Conservation (phyloP, 495 filamentous ascomycete species). For the Geopyxis carbonaria region DNA sequence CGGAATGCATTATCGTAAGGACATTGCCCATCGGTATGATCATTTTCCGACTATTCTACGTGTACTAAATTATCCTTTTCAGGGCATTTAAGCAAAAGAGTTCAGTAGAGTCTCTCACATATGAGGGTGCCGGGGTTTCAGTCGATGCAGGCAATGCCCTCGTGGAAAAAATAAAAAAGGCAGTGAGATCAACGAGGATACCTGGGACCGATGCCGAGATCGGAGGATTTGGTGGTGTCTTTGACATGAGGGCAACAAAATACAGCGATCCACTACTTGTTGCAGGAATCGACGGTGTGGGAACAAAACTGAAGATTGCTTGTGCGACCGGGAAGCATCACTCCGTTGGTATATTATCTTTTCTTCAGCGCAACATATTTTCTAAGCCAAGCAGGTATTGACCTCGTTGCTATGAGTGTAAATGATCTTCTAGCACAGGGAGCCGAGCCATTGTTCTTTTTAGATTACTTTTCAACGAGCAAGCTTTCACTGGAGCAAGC, state of each 20-base stretch:
- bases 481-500: constrained; percentile 63
- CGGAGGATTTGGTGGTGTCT: constrained; percentile 84
- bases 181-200: constrained; percentile 58
- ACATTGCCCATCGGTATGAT: constrained; percentile 63
- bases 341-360: constrained; percentile 42
- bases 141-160: constrained; percentile 85
- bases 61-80: not conserved
- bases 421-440: constrained; percentile 95
- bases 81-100: constrained; percentile 19
- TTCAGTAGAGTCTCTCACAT: constrained; percentile 43
- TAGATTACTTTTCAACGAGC: constrained; percentile 88
- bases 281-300: constrained; percentile 85
- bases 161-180: constrained; percentile 71
- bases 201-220: constrained; percentile 80
- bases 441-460: constrained; percentile 82
- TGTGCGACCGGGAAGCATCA: constrained; percentile 74
- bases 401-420: constrained; percentile 96
- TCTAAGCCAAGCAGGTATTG: constrained; percentile 38
- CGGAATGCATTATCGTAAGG: constrained; percentile 80
- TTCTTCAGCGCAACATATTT: not conserved
- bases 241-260: constrained; percentile 62
- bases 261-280: constrained; percentile 65
- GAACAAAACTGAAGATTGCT: constrained; percentile 91
- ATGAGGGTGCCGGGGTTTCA: constrained; percentile 81
- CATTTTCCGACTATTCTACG: constrained; percentile 14